A percentile compares a stretch with the other conserved stretches of the same genome.
Evolutionary conservation across 179 eudicot genomes (phyloP).

Genomic region (Gypsophila paniculata): DNA sequence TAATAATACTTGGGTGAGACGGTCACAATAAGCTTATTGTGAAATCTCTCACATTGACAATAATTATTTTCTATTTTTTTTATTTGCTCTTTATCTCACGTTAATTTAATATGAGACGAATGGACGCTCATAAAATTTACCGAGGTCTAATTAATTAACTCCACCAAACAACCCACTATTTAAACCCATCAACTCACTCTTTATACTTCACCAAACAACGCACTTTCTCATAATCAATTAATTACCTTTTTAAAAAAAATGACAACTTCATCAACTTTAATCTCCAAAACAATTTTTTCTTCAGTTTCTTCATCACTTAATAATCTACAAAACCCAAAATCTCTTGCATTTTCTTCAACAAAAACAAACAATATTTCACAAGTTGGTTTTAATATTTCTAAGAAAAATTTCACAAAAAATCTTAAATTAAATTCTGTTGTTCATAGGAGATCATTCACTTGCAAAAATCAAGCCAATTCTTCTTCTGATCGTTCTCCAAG

Average conservation of each 20-base stretch:
- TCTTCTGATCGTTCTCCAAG: constrained; percentile 21
- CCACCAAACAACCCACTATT: constrained; percentile 8
- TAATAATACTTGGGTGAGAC: too few relatives aligned
- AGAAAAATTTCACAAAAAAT: background rate
- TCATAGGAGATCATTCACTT: constrained; percentile 18
- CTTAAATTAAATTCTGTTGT: background rate
- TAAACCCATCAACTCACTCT: constrained; percentile 7
- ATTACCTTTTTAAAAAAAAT: background rate
- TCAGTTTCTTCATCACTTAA: constrained; percentile 6
- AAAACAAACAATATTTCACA: constrained; percentile 1
- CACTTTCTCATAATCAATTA: background rate
- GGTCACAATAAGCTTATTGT: too few relatives aligned
- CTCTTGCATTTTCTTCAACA: constrained; percentile 18
- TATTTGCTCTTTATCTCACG: too few relatives aligned
- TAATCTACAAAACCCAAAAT: constrained; percentile 4
- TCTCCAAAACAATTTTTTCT: constrained; percentile 24
- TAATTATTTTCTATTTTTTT: too few relatives aligned
- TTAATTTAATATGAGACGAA: too few relatives aligned
- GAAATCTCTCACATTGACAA: too few relatives aligned
- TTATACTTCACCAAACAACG: background rate
- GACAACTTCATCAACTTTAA: constrained; percentile 22
- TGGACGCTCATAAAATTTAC: too few relatives aligned
- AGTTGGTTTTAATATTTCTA: constrained; percentile 20
- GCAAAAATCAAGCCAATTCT: constrained; percentile 22
- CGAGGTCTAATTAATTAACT: too few relatives aligned